Base-by-base conservation (phyloP, 169 alveolate species). In the Cryptosporidium sp. region DNA sequence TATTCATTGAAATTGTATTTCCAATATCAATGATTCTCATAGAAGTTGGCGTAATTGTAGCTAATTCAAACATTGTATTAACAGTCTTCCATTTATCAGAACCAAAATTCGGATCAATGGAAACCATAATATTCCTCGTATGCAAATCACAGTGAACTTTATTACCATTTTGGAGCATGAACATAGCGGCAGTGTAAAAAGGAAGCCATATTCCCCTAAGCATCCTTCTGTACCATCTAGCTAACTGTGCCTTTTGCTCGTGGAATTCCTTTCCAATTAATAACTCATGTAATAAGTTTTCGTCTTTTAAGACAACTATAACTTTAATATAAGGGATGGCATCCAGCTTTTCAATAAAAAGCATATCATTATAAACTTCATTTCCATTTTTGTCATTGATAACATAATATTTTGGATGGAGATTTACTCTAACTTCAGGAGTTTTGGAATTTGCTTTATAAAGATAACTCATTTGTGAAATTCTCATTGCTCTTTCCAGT, bases 161-260 rank as follows among this genome's bases (percentile, higher is more conserved):
- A 23, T 58, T 26, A 26, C 89, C 89, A 65, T 80, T 80, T 23
- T 80, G 89, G 1, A 80, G 43, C 75, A 62, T 80, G 51, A 80
- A 80, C 75, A 80, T 62, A 7, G 89, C 89, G 3, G 68, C 55
- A 3, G 89, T 80, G n/a, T 62, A 80, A 43, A 80, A 80, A 16
- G 89, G 89, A 14, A 80, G 75, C 89, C 89, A 80, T 45, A 80
- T 80, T 43, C 65, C 89, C 7, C 89, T 59, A 21, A 80, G 67
- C 59, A 80, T 33, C 2, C 89, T 80, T 43, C 89, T 59, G 33
- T 80, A 80, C 89, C 89, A 80, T 48, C 75, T 80, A n/a, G 39
- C 89, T 6, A 80, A 18, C 39, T 43, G 67, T 6, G 37, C 67
- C 48, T 80, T 80, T 62, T 80, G 89, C 35, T 80, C 89, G n/a